Base-by-base conservation (phyloP, 192 early-diverging fungal species). In the Backusella macrospora region DNA sequence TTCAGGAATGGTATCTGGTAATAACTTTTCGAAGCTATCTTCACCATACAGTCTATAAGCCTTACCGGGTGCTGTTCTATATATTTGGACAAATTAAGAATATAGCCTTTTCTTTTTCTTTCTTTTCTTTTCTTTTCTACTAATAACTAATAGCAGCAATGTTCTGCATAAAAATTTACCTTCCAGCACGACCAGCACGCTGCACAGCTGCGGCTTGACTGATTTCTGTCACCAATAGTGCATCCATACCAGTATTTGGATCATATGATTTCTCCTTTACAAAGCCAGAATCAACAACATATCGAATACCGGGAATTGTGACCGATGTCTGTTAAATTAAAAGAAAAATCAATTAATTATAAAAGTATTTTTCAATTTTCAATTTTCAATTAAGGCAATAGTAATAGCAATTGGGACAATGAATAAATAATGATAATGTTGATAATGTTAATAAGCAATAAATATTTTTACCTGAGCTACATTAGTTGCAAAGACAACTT, bases 401-500 rank as follows among this genome's bases (percentile, higher is more conserved):
- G 2, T 26, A 59, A 26, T 23, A 59, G 4, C 9, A 18, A 18
- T 18, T n/a, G n/a, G n/a, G n/a, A n/a, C n/a, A 52, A 43, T 4
- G 37, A 45, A 64, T n/a, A 45, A 48, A 71, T 71, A 4, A 62
- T 0, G 52, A 15, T 8, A 37, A 4, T 34, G 2, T 3, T 37
- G 9, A 15, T 40, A 40, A 0, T 14, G 40, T 26, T 18, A 21
- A 23, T 39, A 40, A 42, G 12, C 37, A n/a, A 4, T 8, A 18
- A 18, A 68, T 43, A 78, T 68, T 65, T 76, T 77, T 70, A 86
- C 84, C 74, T 89, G 96, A 45, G 96, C 96, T 78, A 98, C 95
- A 74, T 99, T 99, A 23, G 98, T 99, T 10, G 98, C 90, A 80
- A 99, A 95, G n/a, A 99, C 92, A 47, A 94, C 82, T 69, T 99